Evolutionary conservation across 2,329 filamentous ascomycete species (phyloP).

Genomic region (Fusarium sororula): DNA sequence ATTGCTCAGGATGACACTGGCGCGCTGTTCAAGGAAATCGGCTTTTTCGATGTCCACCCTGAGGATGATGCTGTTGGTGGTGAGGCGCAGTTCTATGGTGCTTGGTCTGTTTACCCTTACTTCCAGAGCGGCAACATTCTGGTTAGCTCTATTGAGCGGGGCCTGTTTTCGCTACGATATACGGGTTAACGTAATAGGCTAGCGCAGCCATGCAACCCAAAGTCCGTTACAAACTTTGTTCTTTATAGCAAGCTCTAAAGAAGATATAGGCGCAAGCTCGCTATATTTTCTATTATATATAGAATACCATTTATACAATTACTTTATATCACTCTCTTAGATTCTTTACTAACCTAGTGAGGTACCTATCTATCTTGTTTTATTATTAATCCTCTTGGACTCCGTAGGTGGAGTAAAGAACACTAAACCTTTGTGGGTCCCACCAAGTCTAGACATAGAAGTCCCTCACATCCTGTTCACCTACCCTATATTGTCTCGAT

Average conservation of each 20-base stretch:
- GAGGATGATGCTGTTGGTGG: conserved; percentile 53
- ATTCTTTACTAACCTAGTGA: accelerated
- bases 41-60: conserved; percentile 1
- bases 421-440: background rate
- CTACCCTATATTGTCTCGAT: too few species aligned
- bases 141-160: conserved; percentile 59
- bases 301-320: background rate
- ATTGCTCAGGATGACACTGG: conserved; percentile 7
- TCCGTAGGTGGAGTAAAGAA: too few species aligned
- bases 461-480: too few species aligned
- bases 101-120: conserved; percentile 59
- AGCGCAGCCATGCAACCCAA: too few species aligned
- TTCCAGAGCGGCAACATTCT: conserved; percentile 57
- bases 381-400: background rate
- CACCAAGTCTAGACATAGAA: too few species aligned
- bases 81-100: conserved; percentile 50
- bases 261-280: too few species aligned
- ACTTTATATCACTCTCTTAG: accelerated
- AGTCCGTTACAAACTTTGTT: too few species aligned
- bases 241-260: too few species aligned
- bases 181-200: background rate
- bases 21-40: background rate
- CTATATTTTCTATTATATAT: background rate
- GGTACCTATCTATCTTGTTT: background rate
- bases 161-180: background rate